Percentiles rank a stretch among this genome's conserved stretches.
phyloP scores from a whole-genome alignment of 805 yeast genomes.

The Cephaloascus albidus region DNA sequence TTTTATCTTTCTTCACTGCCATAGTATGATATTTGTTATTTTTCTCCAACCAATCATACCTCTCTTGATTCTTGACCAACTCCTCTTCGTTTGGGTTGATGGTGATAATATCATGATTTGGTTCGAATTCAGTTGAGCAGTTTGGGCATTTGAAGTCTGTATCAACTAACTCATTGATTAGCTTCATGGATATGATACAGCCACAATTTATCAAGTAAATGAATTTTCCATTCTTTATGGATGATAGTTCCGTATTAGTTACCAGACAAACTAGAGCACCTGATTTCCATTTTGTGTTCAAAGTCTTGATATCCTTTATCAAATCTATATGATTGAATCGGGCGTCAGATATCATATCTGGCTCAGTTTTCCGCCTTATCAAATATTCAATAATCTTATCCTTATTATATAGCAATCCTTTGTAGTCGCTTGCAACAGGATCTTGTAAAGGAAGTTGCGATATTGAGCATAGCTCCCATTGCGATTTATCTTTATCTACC shows the following conservation, averaged over 20 bases:
- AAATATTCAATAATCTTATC: constrained; percentile 52
- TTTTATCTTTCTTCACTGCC: not conserved
- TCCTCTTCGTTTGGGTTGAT: not conserved
- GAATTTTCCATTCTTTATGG: constrained; percentile 17
- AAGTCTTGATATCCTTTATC: constrained; percentile 34
- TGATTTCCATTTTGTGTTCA: not conserved
- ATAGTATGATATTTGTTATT: not conserved
- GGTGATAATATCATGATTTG: not conserved
- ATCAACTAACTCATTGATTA: constrained; percentile 13
- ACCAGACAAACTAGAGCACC: constrained; percentile 2
- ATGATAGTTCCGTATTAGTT: not conserved
- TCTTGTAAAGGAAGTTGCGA: constrained; percentile 27
- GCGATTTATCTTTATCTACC: constrained; percentile 11
- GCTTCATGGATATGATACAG: constrained; percentile 24
- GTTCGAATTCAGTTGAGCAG: constrained; percentile 15
- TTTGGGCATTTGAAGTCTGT: constrained; percentile 23
- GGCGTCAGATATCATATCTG: constrained; percentile 12
- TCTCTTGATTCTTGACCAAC: not conserved
- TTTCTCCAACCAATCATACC: not conserved
- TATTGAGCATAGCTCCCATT: constrained; percentile 43
- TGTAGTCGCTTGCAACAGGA: constrained; percentile 60
- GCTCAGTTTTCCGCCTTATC: constrained; percentile 19
- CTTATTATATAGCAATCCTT: constrained; percentile 58
- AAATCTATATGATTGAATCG: constrained; percentile 20
- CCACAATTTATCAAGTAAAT: constrained; percentile 39